A percentile compares a stretch with the other conserved stretches of the same genome.
Evolutionary conservation across 164 flowering plant species (phyloP).

Genomic region (Berberis thunbergii): DNA sequence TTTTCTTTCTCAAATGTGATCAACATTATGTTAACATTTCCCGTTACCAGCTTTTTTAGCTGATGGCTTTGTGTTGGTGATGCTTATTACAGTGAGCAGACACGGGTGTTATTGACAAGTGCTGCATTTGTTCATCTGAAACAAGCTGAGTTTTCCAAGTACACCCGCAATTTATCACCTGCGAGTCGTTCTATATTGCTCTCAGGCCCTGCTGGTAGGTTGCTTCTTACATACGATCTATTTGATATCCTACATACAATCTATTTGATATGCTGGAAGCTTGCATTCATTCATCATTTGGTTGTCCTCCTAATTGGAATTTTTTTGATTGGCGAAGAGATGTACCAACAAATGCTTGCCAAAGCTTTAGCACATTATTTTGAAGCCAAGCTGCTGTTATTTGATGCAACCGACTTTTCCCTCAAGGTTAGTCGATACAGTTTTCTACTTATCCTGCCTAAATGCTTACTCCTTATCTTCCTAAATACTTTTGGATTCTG

Average conservation of each 20-base stretch:
- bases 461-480: too few relatives aligned
- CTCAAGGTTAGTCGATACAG: slow-evolving; percentile 45
- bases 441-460: not conserved
- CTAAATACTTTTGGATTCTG: too few relatives aligned
- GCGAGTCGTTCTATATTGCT: slow-evolving; percentile 88
- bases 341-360: slow-evolving; percentile 96
- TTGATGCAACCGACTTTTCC: slow-evolving; percentile 83
- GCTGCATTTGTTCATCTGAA: slow-evolving; percentile 93
- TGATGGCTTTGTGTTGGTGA: slow-evolving; percentile 4
- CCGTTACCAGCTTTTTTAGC: not conserved
- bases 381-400: slow-evolving; percentile 76
- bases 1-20: too few relatives aligned
- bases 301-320: slow-evolving; percentile 6
- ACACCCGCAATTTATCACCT: slow-evolving; percentile 82
- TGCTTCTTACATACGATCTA: not conserved
- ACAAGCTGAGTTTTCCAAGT: slow-evolving; percentile 65
- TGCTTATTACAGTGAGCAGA: slow-evolving; percentile 66
- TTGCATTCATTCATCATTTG: not conserved
- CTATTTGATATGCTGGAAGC: not conserved
- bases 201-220: slow-evolving; percentile 92
- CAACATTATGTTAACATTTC: too few relatives aligned
- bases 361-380: slow-evolving; percentile 91
- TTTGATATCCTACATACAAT: not conserved
- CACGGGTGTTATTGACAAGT: slow-evolving; percentile 71
- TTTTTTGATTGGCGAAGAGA: slow-evolving; percentile 37